A percentile compares a stretch with the other conserved stretches of the same genome.
phyloP scores from a whole-genome alignment of 176 grass and related monocot genomes.

The Rhipidocladum racemiflorum region DNA sequence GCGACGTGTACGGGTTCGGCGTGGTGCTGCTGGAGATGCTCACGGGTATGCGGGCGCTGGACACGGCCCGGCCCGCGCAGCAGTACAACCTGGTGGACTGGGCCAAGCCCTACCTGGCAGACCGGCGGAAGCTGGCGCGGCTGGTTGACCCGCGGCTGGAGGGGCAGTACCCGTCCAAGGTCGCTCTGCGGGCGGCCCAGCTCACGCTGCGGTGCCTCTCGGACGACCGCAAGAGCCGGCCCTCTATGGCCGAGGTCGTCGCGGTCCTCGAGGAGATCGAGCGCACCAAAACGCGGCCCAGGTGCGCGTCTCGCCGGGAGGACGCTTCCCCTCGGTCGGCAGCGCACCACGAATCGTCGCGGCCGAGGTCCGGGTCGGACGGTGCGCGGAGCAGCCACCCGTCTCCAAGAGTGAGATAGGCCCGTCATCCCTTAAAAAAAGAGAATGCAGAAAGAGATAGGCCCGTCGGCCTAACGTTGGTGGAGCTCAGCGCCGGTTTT shows the following conservation, averaged over 20 bases:
- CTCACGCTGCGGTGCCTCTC: constrained; percentile 54
- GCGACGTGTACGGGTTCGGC: constrained; percentile 69
- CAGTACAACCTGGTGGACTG: constrained; percentile 57
- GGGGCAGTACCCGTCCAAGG: constrained; percentile 60
- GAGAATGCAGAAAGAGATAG: too few species aligned
- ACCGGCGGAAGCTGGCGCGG: constrained; percentile 42
- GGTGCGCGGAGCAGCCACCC: background rate
- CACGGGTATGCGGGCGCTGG: constrained; percentile 46
- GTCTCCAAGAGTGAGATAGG: background rate
- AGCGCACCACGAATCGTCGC: background rate
- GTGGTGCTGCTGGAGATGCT: constrained; percentile 64
- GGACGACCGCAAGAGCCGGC: constrained; percentile 39
- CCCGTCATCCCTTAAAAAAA: too few species aligned
- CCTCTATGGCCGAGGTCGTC: constrained; percentile 45
- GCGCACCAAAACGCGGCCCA: constrained; percentile 24
- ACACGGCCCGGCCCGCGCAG: constrained; percentile 33
- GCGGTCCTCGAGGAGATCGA: constrained; percentile 40
- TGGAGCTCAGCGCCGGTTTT: background rate
- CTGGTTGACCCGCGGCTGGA: constrained; percentile 62
- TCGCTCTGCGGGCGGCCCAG: constrained; percentile 38
- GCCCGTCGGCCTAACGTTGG: background rate
- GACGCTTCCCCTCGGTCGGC: background rate
- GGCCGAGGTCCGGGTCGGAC: constrained; percentile 12
- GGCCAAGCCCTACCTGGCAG: constrained; percentile 39
- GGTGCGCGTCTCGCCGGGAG: background rate